Conservation (phyloP, 768 basidiomycete species). For the Leccinum uliginosum region DNA sequence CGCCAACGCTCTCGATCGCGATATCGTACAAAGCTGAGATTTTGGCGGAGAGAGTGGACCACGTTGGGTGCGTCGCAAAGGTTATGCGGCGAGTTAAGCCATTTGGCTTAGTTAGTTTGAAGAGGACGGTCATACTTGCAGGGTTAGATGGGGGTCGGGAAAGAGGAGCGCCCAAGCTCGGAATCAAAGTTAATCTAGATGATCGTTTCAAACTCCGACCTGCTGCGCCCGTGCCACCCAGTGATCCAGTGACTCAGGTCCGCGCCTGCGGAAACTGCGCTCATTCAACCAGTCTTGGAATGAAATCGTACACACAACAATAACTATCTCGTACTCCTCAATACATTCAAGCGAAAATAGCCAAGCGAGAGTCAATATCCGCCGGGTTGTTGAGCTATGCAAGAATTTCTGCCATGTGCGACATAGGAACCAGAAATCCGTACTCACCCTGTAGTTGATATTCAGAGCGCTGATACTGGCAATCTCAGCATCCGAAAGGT, state of each 20-base stretch:
- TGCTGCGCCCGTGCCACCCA: constrained; percentile 28
- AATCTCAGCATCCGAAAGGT: constrained; percentile 57
- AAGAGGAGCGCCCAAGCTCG: constrained; percentile 2
- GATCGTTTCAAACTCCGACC: constrained; percentile 41
- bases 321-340: neutral
- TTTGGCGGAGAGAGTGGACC: constrained; percentile 52
- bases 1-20: constrained; percentile 52
- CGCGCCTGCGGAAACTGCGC: constrained; percentile 5
- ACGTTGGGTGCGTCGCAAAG: constrained; percentile 50
- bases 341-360: constrained; percentile 59
- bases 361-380: constrained; percentile 59
- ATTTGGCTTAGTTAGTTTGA: constrained; percentile 61
- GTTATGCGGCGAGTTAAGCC: constrained; percentile 57
- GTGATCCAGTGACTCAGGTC: neutral
- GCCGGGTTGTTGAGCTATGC: constrained; percentile 65
- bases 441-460: constrained; percentile 55
- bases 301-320: neutral
- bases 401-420: constrained; percentile 3
- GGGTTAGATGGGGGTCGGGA: constrained; percentile 34
- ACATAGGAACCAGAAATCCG: neutral
- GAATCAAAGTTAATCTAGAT: constrained; percentile 9
- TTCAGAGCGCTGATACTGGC: constrained; percentile 56
- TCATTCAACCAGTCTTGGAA: neutral
- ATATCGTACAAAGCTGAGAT: constrained; percentile 54
- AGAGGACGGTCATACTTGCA: constrained; percentile 37